phyloP scores from a whole-genome alignment of 306 rosid species.

The Pachyrhizus erosus region DNA sequence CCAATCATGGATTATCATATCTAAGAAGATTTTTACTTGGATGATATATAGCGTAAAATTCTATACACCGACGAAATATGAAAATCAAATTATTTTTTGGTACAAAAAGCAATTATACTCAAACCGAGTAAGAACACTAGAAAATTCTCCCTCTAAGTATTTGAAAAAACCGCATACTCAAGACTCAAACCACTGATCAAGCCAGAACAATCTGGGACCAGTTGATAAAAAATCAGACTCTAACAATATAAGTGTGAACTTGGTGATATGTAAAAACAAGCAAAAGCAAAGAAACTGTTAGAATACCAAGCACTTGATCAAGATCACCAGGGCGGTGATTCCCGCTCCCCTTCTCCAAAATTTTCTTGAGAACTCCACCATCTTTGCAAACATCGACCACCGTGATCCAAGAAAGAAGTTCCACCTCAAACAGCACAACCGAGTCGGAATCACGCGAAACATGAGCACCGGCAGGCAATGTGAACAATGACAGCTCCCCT shows the following conservation, averaged over 20 bases:
- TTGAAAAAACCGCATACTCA: too few relatives aligned
- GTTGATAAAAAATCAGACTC: not conserved
- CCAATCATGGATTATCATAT: not conserved
- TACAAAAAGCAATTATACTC: not conserved
- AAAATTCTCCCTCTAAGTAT: too few relatives aligned
- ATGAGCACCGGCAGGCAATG: conserved; percentile 44
- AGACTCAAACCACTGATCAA: not conserved
- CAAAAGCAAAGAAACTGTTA: conserved; percentile 6
- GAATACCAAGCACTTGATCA: conserved; percentile 77
- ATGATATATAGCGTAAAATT: not conserved
- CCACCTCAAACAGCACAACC: conserved; percentile 59
- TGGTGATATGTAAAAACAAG: conserved; percentile 24
- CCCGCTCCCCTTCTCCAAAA: conserved; percentile 55
- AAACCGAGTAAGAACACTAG: too few relatives aligned
- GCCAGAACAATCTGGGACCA: not conserved
- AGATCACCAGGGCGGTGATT: conserved; percentile 58
- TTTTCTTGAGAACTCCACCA: conserved; percentile 73
- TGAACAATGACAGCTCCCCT: conserved; percentile 70
- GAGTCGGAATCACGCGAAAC: conserved; percentile 47
- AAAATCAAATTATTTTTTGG: not conserved
- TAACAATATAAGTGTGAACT: conserved; percentile 19
- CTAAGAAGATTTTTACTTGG: not conserved
- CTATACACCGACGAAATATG: not conserved
- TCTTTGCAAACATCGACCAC: conserved; percentile 68
- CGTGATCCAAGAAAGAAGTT: conserved; percentile 66